Conservation (phyloP, 345 rosid genomes). For the Acer campestre region DNA sequence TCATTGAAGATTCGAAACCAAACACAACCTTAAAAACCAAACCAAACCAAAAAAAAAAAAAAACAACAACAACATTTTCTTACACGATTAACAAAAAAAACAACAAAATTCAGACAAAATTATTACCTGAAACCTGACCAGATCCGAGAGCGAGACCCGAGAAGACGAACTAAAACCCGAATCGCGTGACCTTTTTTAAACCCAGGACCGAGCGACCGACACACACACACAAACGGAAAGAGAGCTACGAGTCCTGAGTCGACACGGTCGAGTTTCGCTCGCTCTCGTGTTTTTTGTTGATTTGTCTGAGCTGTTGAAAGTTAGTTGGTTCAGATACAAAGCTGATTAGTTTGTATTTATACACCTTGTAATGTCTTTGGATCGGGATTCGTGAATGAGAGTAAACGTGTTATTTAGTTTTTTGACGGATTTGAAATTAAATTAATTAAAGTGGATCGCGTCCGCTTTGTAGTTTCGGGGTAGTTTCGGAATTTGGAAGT, state of each 20-base stretch:
- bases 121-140: neutral
- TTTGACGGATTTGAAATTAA: slow-evolving; percentile 17
- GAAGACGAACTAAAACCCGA: neutral
- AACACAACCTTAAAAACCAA: neutral
- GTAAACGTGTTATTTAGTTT: neutral
- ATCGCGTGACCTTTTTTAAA: neutral
- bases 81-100: neutral
- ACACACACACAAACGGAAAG: too few species aligned
- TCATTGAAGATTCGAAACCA: neutral
- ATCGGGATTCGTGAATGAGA: neutral
- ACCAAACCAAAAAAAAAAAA: too few species aligned
- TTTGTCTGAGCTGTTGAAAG: slow-evolving; percentile 1
- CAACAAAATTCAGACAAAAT: neutral
- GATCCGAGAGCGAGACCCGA: neutral
- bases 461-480: slow-evolving; percentile 30
- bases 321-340: neutral
- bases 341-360: neutral
- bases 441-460: neutral
- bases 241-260: neutral
- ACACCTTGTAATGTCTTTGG: neutral
- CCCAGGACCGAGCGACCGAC: slow-evolving; percentile 8
- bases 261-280: slow-evolving; percentile 10
- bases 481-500: slow-evolving; percentile 29
- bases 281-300: neutral
- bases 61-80: neutral